Conservation (phyloP, 768 basidiomycete genomes). For the Boletus fagicola region DNA sequence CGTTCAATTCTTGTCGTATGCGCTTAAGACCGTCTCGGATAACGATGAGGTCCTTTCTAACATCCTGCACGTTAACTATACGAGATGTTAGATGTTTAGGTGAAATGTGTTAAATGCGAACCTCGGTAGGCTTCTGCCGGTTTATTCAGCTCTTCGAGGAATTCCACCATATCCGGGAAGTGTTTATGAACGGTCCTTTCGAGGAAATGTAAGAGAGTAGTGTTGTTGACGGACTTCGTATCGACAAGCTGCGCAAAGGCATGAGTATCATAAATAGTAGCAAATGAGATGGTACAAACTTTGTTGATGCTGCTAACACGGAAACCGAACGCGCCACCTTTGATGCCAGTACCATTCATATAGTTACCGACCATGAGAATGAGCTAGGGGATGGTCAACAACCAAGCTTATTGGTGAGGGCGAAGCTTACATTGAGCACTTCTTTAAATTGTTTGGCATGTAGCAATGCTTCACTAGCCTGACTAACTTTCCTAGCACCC, state of each 20-base stretch:
- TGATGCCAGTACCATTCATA: conserved; percentile 95
- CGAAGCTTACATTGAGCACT: conserved; percentile 64
- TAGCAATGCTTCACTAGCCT: conserved; percentile 77
- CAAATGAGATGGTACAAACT: conserved; percentile 39
- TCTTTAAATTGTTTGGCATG: conserved; percentile 88
- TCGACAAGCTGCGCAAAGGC: conserved; percentile 74
- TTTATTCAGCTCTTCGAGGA: conserved; percentile 83
- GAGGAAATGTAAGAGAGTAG: conserved; percentile 91
- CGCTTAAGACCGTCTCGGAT: conserved; percentile 73
- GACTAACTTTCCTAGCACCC: conserved; percentile 78
- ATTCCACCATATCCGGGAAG: conserved; percentile 83
- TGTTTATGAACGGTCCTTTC: conserved; percentile 85
- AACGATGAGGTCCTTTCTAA: conserved; percentile 71
- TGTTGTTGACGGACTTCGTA: conserved; percentile 94
- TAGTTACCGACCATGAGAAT: conserved; percentile 96
- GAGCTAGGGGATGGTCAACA: conserved; percentile 45
- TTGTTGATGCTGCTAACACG: conserved; percentile 97
- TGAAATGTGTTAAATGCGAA: conserved; percentile 32
- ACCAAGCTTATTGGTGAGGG: conserved; percentile 17
- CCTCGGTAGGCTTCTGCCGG: conserved; percentile 94
- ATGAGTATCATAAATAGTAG: background rate
- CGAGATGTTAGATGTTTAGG: conserved; percentile 12
- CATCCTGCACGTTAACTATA: conserved; percentile 81
- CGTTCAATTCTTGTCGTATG: conserved; percentile 76
- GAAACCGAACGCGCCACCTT: conserved; percentile 97